These are phyloP conservation scores for Camillea tinctor DNA, from an alignment of 2,329 filamentous ascomycete genomes.

Conservation along the genomic window DNA sequence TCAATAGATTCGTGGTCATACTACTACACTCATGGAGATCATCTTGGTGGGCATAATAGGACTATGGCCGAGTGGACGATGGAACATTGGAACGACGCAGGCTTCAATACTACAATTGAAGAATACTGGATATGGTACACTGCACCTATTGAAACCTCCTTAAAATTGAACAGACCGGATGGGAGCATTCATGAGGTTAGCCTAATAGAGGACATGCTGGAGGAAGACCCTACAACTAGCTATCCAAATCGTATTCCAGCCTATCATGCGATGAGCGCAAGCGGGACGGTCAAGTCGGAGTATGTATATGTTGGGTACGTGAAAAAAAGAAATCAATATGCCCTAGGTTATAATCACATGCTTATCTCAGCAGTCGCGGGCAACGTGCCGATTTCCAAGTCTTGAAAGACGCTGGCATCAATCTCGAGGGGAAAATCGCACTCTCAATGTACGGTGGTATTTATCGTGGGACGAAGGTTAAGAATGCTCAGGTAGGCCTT, in stretches of 20 bases:
- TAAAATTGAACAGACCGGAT: conserved; percentile 6
- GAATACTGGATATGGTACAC: conserved; percentile 9
- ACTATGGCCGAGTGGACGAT: conserved; percentile 10
- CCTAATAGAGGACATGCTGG: conserved; percentile 5
- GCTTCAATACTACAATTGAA: conserved; percentile 4
- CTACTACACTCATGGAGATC: conserved; percentile 11
- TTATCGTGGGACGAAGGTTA: conserved; percentile 8
- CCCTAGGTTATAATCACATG: not conserved
- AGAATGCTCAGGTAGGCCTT: conserved; percentile 6
- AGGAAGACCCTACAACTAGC: conserved; percentile 6
- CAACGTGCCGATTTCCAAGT: conserved; percentile 4
- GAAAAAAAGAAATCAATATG: not conserved
- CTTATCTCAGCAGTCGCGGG: conserved; percentile 1
- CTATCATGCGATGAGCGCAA: conserved; percentile 9
- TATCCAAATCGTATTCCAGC: conserved; percentile 10
- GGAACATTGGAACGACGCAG: conserved; percentile 2
- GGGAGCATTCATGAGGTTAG: conserved; percentile 7
- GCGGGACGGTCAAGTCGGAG: conserved; percentile 3
- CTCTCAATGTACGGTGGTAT: conserved; percentile 4
- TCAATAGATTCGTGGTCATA: conserved; percentile 7
- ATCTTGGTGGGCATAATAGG: conserved; percentile 6
- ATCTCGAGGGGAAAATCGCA: conserved; percentile 9
- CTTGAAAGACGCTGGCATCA: conserved; percentile 6
- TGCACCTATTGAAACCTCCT: conserved; percentile 6
- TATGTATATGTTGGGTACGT: conserved; percentile 9